phyloP scores from a whole-genome alignment of 441 rosid genomes.

The Jatropha podagrica region DNA sequence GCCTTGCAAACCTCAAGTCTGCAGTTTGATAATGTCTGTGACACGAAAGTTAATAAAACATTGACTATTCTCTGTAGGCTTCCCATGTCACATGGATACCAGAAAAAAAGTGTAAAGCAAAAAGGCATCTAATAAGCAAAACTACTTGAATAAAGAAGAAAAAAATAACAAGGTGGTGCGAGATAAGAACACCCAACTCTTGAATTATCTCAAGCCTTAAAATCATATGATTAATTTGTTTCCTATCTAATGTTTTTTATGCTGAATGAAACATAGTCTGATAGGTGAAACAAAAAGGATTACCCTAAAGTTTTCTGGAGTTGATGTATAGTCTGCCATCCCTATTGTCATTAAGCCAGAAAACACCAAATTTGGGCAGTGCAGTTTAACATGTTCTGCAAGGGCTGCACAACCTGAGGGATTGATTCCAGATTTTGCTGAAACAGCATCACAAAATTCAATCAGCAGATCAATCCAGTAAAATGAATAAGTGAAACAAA shows the following conservation, averaged over 20 bases:
- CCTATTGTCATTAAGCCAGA: slow-evolving; percentile 96
- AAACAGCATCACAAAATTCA: slow-evolving; percentile 27
- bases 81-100: not conserved
- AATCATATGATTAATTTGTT: not conserved
- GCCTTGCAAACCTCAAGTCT: slow-evolving; percentile 77
- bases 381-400: slow-evolving; percentile 59
- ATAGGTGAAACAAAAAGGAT: slow-evolving; percentile 13
- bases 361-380: slow-evolving; percentile 67
- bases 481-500: not conserved
- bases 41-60: slow-evolving; percentile 14
- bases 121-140: not conserved
- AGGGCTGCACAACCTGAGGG: slow-evolving; percentile 67
- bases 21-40: slow-evolving; percentile 65
- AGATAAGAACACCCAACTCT: not conserved
- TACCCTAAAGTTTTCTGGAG: slow-evolving; percentile 88
- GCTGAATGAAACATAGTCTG: not conserved
- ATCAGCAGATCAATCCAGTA: slow-evolving; percentile 10
- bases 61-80: not conserved
- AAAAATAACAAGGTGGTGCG: not conserved
- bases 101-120: not conserved
- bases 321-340: slow-evolving; percentile 83
- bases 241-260: not conserved
- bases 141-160: not conserved
- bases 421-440: slow-evolving; percentile 86
- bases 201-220: not conserved